Base-by-base conservation (phyloP, 2,329 filamentous ascomycete species). In the Diplodia seriata region DNA sequence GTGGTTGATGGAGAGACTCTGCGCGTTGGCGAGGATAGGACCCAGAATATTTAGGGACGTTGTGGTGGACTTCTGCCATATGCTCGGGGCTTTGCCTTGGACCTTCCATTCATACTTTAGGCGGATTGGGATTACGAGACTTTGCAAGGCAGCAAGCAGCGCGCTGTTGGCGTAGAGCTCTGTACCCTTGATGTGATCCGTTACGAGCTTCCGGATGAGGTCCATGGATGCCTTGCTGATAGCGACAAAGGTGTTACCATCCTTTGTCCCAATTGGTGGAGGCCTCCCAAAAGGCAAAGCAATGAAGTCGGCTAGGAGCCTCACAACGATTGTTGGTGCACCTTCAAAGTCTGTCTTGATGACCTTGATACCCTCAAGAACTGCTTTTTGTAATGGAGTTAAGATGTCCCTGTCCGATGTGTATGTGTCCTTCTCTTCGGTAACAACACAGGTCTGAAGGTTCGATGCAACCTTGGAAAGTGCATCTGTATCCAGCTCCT, bases 201-300 rank as follows among this genome's bases (percentile, higher is more conserved):
- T 78, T 3, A 90, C 81, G 2, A 92, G 79, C 0, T 80, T 81
- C 70, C 91, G 84, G 1, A 96, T 78, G 55, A 93, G 86, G 2
- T 85, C 81, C 85, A 97, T 95, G 68, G 90, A 89, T 23, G 87
- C 87, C 77, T 95, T 97, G 1, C 94, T 93, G 75, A 98, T 87
- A 40, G 95, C 94, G 67, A 99, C 89, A 75, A 93, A 98, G 0
- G 93, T 97, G 7, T 92, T 91, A 68, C 88, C 88, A 62, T 74
- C 75, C 66, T 53, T 53, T 14, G 51, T 49, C 18, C 53, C 64
- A 23, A 49, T 57, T 14, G 64, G 53, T 14, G 72, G 6, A 50
- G 57, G 40, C 20, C 59, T 51, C 70, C 68, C 18, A 72, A 92
- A 94, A 1, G 92, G 90, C 40, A 97, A 82, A 2, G 87, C 85